phyloP scores from a whole-genome alignment of 78 protist species.

The Dictyostelium citrinum region DNA sequence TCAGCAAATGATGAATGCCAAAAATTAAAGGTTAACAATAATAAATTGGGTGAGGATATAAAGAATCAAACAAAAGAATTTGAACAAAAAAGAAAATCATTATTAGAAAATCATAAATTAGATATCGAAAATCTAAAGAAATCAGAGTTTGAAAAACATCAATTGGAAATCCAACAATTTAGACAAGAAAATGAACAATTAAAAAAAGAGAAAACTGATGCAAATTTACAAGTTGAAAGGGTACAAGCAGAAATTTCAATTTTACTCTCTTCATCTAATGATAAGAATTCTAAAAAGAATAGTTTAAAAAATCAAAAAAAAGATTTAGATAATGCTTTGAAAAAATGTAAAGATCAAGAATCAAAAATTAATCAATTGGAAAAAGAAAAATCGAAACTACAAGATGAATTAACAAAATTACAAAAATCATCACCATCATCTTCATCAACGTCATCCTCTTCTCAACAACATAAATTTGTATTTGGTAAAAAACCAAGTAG shows the following conservation, averaged over 20 bases:
- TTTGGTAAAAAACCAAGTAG: constrained; percentile 33
- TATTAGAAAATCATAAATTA: neutral
- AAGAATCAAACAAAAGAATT: neutral
- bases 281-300: neutral
- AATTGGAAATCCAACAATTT: neutral
- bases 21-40: neutral
- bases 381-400: constrained; percentile 33
- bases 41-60: neutral
- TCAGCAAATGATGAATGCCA: neutral
- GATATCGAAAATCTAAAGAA: neutral
- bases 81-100: neutral
- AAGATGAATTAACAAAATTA: constrained; percentile 19
- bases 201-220: constrained; percentile 10
- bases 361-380: neutral
- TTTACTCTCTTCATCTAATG: neutral
- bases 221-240: neutral
- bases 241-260: constrained; percentile 5
- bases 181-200: neutral
- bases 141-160: neutral
- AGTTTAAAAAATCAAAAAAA: neutral
- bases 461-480: constrained; percentile 7
- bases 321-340: neutral
- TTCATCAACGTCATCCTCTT: neutral
- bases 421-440: neutral
- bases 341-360: constrained; percentile 49